These are phyloP conservation scores for Pterulicium gracile DNA, from an alignment of 1,284 basidiomycete genomes.

Conservation along the genomic window DNA sequence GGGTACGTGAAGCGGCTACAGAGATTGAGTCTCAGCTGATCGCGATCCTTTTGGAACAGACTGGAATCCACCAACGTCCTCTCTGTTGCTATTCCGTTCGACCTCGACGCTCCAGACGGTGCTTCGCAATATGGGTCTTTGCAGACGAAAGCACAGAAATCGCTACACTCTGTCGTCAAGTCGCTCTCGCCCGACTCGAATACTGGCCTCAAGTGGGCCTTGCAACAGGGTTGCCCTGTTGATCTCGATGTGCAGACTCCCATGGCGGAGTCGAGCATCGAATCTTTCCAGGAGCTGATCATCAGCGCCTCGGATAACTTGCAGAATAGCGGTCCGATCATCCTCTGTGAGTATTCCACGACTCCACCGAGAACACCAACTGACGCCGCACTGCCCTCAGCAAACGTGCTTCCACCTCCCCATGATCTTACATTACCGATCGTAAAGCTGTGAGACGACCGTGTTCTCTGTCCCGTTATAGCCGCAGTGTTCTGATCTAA, in stretches of 20 bases:
- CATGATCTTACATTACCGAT: slow-evolving; percentile 61
- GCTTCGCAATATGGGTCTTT: slow-evolving; percentile 29
- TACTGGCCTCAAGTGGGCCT: slow-evolving; percentile 50
- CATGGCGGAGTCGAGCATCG: slow-evolving; percentile 51
- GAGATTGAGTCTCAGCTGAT: too few relatives aligned
- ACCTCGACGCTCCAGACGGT: slow-evolving; percentile 33
- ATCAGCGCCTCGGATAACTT: slow-evolving; percentile 42
- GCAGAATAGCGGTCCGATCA: slow-evolving; percentile 42
- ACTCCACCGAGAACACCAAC: slow-evolving; percentile 6
- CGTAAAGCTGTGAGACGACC: slow-evolving; percentile 42
- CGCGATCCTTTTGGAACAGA: too few relatives aligned
- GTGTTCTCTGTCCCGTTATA: background rate
- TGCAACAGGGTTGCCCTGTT: slow-evolving; percentile 47
- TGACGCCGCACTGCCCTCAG: slow-evolving; percentile 26
- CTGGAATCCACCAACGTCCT: slow-evolving; percentile 28
- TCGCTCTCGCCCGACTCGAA: slow-evolving; percentile 33
- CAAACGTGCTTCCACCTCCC: slow-evolving; percentile 79
- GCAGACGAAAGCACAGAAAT: slow-evolving; percentile 31
- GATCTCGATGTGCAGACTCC: slow-evolving; percentile 56
- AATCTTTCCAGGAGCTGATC: slow-evolving; percentile 66
- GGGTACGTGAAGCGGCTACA: slow-evolving; percentile 27
- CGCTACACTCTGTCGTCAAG: slow-evolving; percentile 47
- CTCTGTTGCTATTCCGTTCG: slow-evolving; percentile 46
- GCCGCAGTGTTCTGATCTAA: background rate
- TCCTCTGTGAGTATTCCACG: slow-evolving; percentile 52